phyloP scores from a whole-genome alignment of 1,139 yeast species.

The Debaryomyces psychrophilus region DNA sequence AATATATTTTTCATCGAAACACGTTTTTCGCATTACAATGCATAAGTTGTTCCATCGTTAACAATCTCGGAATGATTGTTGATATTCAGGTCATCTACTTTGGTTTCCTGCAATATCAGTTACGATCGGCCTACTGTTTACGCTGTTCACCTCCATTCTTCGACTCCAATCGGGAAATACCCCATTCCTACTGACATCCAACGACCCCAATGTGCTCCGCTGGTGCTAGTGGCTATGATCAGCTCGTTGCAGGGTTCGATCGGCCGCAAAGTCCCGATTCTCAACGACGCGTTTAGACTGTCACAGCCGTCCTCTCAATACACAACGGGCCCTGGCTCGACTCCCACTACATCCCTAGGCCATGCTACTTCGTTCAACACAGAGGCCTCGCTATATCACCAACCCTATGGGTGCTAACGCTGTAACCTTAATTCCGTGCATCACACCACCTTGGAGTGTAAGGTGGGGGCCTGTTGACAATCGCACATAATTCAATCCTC shows the following conservation, averaged over 20 bases:
- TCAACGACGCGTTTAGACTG: no score
- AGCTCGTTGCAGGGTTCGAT: no score
- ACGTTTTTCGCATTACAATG: not conserved
- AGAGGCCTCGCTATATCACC: no score
- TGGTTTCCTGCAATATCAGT: not conserved
- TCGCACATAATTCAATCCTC: not conserved
- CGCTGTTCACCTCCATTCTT: not conserved
- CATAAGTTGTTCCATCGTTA: not conserved
- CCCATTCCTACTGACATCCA: not conserved
- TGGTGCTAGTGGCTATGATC: no score
- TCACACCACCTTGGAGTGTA: not conserved
- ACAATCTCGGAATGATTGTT: not conserved
- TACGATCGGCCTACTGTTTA: not conserved
- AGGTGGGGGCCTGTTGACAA: not conserved
- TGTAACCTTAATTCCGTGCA: not conserved
- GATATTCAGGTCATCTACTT: not conserved
- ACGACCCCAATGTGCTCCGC: no score
- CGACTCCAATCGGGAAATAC: not conserved
- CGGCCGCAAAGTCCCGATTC: no score
- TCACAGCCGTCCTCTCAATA: no score
- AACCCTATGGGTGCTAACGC: no score
- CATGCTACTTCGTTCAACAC: no score
- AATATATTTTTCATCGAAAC: not conserved
- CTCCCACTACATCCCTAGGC: no score
- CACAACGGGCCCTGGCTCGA: no score